Conservation (phyloP, 768 basidiomycete species). For the Lactifluus subvellereus region DNA sequence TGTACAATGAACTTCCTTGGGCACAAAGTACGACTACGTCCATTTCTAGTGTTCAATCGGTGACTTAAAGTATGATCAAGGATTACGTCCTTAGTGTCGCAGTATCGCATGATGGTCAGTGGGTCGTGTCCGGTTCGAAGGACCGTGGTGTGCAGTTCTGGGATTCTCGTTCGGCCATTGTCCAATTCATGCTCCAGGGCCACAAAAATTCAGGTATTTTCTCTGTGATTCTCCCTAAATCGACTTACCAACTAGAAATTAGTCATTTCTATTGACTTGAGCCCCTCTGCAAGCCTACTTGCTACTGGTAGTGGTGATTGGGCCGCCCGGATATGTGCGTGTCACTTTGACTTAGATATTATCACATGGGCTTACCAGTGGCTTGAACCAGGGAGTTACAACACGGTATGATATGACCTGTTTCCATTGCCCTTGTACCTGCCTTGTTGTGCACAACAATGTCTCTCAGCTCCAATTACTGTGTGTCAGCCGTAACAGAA, state of each 20-base stretch:
- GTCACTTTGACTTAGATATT: not conserved
- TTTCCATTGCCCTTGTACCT: not conserved
- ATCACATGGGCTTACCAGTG: not conserved
- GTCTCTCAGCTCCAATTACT: constrained; percentile 4
- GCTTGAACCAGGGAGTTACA: constrained; percentile 26
- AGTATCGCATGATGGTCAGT: constrained; percentile 86
- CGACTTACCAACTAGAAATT: constrained; percentile 3
- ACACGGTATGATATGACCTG: constrained; percentile 23
- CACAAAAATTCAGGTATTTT: constrained; percentile 56
- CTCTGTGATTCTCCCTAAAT: not conserved
- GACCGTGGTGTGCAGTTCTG: constrained; percentile 96
- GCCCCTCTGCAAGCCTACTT: constrained; percentile 51
- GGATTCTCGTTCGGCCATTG: constrained; percentile 70
- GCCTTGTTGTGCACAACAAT: constrained; percentile 9
- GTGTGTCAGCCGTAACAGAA: constrained; percentile 6
- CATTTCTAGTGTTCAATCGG: not conserved
- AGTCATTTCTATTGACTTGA: constrained; percentile 72
- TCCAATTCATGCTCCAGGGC: constrained; percentile 92
- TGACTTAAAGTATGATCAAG: constrained; percentile 30
- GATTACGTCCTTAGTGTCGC: constrained; percentile 71
- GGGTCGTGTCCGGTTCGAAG: constrained; percentile 94
- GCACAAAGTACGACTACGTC: constrained; percentile 56
- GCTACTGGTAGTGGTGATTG: constrained; percentile 71
- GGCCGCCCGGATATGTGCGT: constrained; percentile 63
- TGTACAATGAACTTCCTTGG: constrained; percentile 86